Conservation (phyloP, 345 rosid species). For the Mangifera indica region DNA sequence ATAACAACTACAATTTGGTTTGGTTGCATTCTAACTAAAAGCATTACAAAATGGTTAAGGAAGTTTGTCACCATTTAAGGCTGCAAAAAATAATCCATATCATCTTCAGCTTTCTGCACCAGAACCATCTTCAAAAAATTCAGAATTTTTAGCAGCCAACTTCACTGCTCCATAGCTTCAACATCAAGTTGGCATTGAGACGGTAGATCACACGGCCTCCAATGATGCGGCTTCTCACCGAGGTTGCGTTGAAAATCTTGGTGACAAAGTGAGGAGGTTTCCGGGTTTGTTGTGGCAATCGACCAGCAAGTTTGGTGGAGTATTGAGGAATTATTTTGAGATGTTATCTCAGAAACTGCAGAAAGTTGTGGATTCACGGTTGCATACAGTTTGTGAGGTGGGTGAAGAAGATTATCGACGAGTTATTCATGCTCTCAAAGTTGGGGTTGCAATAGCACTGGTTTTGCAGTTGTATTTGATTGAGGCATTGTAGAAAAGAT, state of each 20-base stretch:
- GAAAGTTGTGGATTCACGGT: constrained; percentile 23
- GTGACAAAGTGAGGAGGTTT: constrained; percentile 37
- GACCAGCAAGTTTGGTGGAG: constrained; percentile 52
- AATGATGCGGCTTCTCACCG: not conserved
- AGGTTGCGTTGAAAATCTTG: not conserved
- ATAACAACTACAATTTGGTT: too few relatives aligned
- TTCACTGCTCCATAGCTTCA: too few relatives aligned
- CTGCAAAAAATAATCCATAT: too few relatives aligned
- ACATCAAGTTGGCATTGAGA: constrained; percentile 36
- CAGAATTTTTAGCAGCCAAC: too few relatives aligned
- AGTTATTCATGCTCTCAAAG: constrained; percentile 70
- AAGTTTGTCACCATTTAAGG: too few relatives aligned
- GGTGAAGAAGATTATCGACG: constrained; percentile 82
- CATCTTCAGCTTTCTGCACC: too few relatives aligned
- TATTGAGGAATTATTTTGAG: too few relatives aligned
- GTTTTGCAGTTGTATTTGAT: constrained; percentile 61
- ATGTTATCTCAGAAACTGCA: too few relatives aligned
- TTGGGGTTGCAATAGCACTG: constrained; percentile 66
- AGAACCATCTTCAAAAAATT: too few relatives aligned
- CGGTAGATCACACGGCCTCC: constrained; percentile 9
- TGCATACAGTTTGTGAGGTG: constrained; percentile 37
- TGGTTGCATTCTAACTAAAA: too few relatives aligned
- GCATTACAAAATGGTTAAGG: too few relatives aligned
- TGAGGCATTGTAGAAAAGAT: constrained; percentile 62
- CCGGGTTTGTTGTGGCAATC: constrained; percentile 27